Evolutionary conservation across 179 eudicot species (phyloP).

Genomic region (Carnegiea gigantea): DNA sequence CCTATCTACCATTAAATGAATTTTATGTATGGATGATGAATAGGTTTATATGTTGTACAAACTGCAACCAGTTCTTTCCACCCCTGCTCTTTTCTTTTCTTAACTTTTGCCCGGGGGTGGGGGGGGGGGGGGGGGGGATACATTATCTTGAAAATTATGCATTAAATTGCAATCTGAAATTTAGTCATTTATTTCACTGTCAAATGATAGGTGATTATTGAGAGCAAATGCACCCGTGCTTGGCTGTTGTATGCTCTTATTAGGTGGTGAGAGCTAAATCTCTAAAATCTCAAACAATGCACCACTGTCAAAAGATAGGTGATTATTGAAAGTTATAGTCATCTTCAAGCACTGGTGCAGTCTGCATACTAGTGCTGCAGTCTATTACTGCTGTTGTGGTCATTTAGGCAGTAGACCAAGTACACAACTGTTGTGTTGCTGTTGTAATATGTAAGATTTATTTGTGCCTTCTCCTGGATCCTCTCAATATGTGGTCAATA

Average conservation of each 20-base stretch:
- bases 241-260: background rate
- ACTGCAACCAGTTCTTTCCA: background rate
- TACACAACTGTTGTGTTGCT: too few relatives aligned
- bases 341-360: too few relatives aligned
- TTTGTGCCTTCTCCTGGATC: too few relatives aligned
- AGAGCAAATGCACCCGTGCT: background rate
- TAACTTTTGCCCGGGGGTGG: background rate
- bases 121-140: background rate
- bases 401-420: too few relatives aligned
- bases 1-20: too few relatives aligned
- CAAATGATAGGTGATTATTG: background rate
- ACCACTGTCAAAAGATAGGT: too few relatives aligned
- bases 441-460: too few relatives aligned
- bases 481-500: too few relatives aligned
- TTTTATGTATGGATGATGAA: background rate
- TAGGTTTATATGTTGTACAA: background rate
- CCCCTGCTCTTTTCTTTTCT: background rate
- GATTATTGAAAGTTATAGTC: too few relatives aligned
- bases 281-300: too few relatives aligned
- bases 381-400: too few relatives aligned
- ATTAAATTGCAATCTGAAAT: background rate
- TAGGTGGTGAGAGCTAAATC: background rate
- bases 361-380: too few relatives aligned
- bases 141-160: background rate
- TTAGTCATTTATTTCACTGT: background rate